These are phyloP conservation scores for Termitomyces sp. DNA, from an alignment of 768 basidiomycete genomes.

Conservation along the genomic window DNA sequence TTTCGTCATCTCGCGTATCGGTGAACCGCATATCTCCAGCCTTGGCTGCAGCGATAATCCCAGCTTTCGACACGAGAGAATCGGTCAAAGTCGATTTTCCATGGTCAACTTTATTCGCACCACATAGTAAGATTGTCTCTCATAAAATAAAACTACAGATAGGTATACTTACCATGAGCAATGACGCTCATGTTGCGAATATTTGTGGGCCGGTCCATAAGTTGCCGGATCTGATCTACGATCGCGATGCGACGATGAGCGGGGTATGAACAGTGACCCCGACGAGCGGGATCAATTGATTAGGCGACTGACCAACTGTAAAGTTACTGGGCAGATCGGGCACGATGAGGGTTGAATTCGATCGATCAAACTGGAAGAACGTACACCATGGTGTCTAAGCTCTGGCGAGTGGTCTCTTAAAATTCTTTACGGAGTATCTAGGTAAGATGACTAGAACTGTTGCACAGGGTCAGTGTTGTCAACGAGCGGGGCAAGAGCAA, in stretches of 20 bases:
- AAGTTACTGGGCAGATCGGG: slow-evolving; percentile 60
- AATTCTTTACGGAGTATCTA: slow-evolving; percentile 19
- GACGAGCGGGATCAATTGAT: slow-evolving; percentile 1
- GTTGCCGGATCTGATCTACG: slow-evolving; percentile 77
- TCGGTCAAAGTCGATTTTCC: slow-evolving; percentile 99
- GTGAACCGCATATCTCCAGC: slow-evolving; percentile 97
- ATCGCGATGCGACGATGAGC: slow-evolving; percentile 4
- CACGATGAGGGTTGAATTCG: slow-evolving; percentile 23
- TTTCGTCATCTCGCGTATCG: slow-evolving; percentile 96
- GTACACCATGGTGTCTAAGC: slow-evolving; percentile 75
- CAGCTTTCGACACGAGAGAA: slow-evolving; percentile 97
- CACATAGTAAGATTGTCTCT: slow-evolving; percentile 7
- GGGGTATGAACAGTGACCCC: background rate
- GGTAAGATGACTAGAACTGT: slow-evolving; percentile 13
- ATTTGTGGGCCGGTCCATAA: slow-evolving; percentile 89
- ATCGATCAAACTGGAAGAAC: slow-evolving; percentile 26
- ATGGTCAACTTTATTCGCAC: slow-evolving; percentile 75
- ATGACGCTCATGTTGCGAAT: slow-evolving; percentile 96
- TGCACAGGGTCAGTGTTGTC: slow-evolving; percentile 22
- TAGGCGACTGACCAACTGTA: slow-evolving; percentile 64
- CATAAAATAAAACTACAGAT: background rate
- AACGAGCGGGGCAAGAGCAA: slow-evolving; percentile 16
- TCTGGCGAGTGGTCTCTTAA: slow-evolving; percentile 25
- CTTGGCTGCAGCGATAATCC: slow-evolving; percentile 93
- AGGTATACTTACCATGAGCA: slow-evolving; percentile 67